phyloP scores from a whole-genome alignment of 352 stramenopile species.

The Phytophthora sansomeana region DNA sequence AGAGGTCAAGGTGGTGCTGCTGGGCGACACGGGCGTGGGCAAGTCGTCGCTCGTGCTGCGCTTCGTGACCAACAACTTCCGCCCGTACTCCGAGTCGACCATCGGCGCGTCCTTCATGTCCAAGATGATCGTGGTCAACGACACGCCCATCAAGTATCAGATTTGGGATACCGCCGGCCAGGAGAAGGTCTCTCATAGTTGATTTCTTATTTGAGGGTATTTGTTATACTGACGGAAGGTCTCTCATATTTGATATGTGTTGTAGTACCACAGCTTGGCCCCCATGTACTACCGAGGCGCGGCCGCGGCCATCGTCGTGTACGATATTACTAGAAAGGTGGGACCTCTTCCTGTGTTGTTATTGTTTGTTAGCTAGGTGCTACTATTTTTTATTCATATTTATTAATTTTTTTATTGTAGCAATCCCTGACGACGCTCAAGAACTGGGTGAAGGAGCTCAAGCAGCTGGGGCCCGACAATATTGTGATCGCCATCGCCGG shows the following conservation, averaged over 20 bases:
- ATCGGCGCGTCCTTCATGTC: conserved; percentile 98
- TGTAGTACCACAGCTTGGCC: conserved; percentile 95
- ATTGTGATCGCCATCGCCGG: conserved; percentile 96
- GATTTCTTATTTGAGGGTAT: not conserved
- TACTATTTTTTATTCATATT: too few relatives aligned
- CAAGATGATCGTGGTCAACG: conserved; percentile 95
- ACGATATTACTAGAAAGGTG: conserved; percentile 97
- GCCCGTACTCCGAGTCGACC: conserved; percentile 96
- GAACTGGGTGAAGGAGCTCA: conserved; percentile 96
- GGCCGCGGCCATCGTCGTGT: conserved; percentile 97
- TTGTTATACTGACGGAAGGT: too few relatives aligned
- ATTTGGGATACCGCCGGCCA: conserved; percentile 99
- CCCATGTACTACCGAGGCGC: conserved; percentile 99
- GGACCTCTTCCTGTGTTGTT: conserved; percentile 25
- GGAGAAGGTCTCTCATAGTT: conserved; percentile 78
- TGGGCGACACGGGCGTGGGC: conserved; percentile 95
- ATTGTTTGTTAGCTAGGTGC: not conserved
- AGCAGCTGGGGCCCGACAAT: conserved; percentile 92
- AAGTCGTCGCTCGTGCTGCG: conserved; percentile 97
- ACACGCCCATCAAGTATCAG: conserved; percentile 95
- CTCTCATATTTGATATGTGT: conserved; percentile 1
- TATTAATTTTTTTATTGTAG: conserved; percentile 35
- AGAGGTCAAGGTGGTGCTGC: conserved; percentile 91
- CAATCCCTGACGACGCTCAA: conserved; percentile 94
- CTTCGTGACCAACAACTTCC: conserved; percentile 98